Evolutionary conservation across 192 early-diverging fungal species (phyloP).

Genomic region (Umbelopsis sp.): DNA sequence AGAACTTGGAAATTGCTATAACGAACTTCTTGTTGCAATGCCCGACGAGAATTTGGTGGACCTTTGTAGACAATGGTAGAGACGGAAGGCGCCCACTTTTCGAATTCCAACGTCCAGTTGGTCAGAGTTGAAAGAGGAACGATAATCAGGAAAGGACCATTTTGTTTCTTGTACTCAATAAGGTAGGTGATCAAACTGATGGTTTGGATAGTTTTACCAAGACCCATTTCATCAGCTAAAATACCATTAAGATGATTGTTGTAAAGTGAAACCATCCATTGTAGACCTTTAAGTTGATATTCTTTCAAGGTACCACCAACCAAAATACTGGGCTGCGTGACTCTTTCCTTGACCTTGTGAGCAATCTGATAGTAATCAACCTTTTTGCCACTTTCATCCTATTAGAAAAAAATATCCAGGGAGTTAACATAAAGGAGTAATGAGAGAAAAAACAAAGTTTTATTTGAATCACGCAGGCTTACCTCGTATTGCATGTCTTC

Average conservation of each 20-base stretch:
- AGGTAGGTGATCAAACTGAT: conserved; percentile 95
- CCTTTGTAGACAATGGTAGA: conserved; percentile 94
- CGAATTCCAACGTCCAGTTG: conserved; percentile 97
- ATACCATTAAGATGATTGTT: conserved; percentile 99
- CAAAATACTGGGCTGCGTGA: conserved; percentile 81
- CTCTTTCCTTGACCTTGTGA: conserved; percentile 83
- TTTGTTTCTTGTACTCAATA: conserved; percentile 92
- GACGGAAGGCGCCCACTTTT: conserved; percentile 95
- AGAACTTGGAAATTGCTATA: conserved; percentile 90
- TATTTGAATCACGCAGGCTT: not conserved
- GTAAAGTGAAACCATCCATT: conserved; percentile 99
- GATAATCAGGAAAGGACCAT: conserved; percentile 95
- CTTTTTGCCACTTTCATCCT: conserved; percentile 48
- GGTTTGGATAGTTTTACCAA: conserved; percentile 92
- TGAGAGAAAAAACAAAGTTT: not conserved
- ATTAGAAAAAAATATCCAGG: not conserved
- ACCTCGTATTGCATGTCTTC: conserved; percentile 39
- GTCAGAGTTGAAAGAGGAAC: conserved; percentile 95
- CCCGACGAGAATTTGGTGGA: conserved; percentile 69
- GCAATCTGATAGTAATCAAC: conserved; percentile 87
- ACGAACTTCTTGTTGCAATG: conserved; percentile 73
- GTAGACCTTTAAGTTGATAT: conserved; percentile 94
- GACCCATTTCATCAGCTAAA: conserved; percentile 95
- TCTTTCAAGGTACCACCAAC: conserved; percentile 93
- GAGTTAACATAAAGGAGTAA: not conserved